Base-by-base conservation (phyloP, 2,329 filamentous ascomycete genomes). In the Talaromyces rugulosus region DNA sequence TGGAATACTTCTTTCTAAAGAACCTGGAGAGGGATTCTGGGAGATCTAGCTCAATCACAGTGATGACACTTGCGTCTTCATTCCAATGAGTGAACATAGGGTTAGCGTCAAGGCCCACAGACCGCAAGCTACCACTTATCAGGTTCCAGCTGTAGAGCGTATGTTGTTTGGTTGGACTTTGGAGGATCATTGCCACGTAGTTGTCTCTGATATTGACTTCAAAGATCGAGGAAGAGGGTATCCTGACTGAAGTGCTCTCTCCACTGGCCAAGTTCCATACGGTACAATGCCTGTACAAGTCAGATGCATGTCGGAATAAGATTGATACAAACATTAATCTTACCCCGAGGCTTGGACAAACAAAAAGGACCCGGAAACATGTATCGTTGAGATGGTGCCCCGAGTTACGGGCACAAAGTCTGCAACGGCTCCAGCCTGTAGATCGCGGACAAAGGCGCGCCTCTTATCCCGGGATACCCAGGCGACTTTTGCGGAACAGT, bases 401-500 rank as follows among this genome's bases (percentile, higher is more conserved):
- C 59, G 59, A 3, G 36, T 61, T 16, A 56, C 59, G 16, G 59
- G 47, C 30, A 56, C 18, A n/a, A 56, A 61, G n/a, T 56, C 53
- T 7, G 16, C 47, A 14, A 61, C 31, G n/a, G 16, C 18, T n/a
- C 42, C 53, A 16, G 59, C 40, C 16, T 18, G 54, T 18, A 61
- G 30, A 14, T 61, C 18, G 18, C 18, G 31, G 28, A 56, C 18
- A n/a, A 30, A 56, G 27, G 28, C 59, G 4, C 27, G 27, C 11
- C 59, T 56, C n/a, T 51, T n/a, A 28, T 62, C 58, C 6, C 36
- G n/a, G 9, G 57, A 51, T 34, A 62, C 14, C 61, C 57, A 62
- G 23, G 59, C 59, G n/a, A 61, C 23, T 30, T 52, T 61, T 23
- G 40, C 53, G 7, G 53, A 57, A 52, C 23, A 61, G 50, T 51